Base-by-base conservation (phyloP, 1,284 basidiomycete genomes). In the Coniferiporia weirii region DNA sequence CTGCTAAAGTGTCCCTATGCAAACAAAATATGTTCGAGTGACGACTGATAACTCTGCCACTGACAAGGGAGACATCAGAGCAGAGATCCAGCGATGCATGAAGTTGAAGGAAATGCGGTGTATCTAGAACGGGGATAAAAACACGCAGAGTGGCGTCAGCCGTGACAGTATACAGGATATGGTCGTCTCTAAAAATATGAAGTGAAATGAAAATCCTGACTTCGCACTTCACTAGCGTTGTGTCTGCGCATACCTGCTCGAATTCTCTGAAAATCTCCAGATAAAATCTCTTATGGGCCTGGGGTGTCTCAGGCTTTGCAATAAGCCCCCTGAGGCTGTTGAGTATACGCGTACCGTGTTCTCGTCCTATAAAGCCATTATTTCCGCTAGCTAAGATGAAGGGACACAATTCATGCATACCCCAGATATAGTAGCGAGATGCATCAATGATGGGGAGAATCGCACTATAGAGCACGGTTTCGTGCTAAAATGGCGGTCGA, bases 51-150 rank as follows among this genome's bases (percentile, higher is more conserved):
- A n/a, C 57, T n/a, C 66, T 64, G 19, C 70, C 68, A 54, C 69
- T 64, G 59, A 70, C 65, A 71, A 59, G 67, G 69, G 79, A 77
- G 6, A 81, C 66, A 27, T 83, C 79, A 47, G 81, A 80, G 65
- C 77, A 83, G 2, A 84, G 70, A 66, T 91, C 87, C 50, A 93
- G 70, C 1, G 89, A 80, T 12, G 87, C 83, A 69, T 93, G 91
- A 6, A 96, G 80, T 69, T 95, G 93, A 54, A 97, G 81, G 69
- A 85, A 82, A 64, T 87, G 82, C 12, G 93, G 92, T 27, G 87
- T 84, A 71, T 97, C 95, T 22, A 97, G 75, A 17, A 97, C 89
- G 3, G 93, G 89, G 27, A 91, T 76, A 72, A 93, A 96, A 67
- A 97, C 83, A 22, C 93, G 86, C 35, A 95, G 71, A 2, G 83